Percentiles rank a stretch among this genome's conserved stretches.
Conservation (phyloP, 2,329 filamentous ascomycete species). For the Trichoderma sp. region DNA sequence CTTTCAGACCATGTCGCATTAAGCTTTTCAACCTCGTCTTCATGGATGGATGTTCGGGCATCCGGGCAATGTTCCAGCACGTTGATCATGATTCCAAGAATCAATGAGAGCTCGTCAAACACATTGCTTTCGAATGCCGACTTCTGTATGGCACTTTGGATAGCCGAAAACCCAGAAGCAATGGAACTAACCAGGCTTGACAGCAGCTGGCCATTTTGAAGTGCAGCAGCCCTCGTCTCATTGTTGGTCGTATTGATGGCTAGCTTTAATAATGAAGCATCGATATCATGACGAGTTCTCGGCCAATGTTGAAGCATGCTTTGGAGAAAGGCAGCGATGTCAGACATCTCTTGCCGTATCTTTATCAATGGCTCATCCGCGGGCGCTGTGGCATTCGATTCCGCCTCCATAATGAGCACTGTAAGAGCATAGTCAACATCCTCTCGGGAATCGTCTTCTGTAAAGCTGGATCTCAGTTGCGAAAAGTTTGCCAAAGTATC, state of each 20-base stretch:
- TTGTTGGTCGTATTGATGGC: slow-evolving; percentile 87
- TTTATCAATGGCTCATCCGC: background rate
- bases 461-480: slow-evolving; percentile 29
- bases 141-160: slow-evolving; percentile 50
- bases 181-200: slow-evolving; percentile 51
- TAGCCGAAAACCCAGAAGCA: slow-evolving; percentile 50
- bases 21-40: slow-evolving; percentile 56
- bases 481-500: slow-evolving; percentile 33
- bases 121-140: slow-evolving; percentile 51
- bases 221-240: slow-evolving; percentile 68
- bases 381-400: slow-evolving; percentile 32
- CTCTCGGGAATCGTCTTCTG: slow-evolving; percentile 22
- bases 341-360: slow-evolving; percentile 32
- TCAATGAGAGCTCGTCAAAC: slow-evolving; percentile 73
- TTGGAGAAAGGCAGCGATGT: slow-evolving; percentile 35
- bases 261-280: slow-evolving; percentile 51
- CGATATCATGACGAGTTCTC: slow-evolving; percentile 29
- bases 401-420: slow-evolving; percentile 41
- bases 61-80: slow-evolving; percentile 74
- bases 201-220: slow-evolving; percentile 62
- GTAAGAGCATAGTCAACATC: slow-evolving; percentile 47
- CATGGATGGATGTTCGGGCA: slow-evolving; percentile 39
- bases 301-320: slow-evolving; percentile 36
- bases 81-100: slow-evolving; percentile 84
- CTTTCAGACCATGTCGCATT: slow-evolving; percentile 68